Conservation (phyloP, 441 rosid genomes). For the Cnidoscolus chayamansa region DNA sequence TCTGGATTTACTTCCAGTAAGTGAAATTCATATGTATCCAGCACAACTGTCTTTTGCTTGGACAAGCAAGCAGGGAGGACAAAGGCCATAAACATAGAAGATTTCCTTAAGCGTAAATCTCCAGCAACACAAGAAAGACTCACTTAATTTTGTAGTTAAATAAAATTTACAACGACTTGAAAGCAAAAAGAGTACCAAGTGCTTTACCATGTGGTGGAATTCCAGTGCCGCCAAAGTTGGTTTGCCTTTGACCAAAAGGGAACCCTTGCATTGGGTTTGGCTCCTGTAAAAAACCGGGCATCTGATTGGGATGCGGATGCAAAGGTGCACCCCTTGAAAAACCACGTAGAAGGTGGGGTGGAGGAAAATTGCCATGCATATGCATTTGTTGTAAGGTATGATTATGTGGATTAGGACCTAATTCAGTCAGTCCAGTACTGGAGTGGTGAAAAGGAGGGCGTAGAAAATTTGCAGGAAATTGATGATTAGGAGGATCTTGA, state of each 20-base stretch:
- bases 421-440: conserved; percentile 45
- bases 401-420: conserved; percentile 56
- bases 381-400: conserved; percentile 70
- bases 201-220: conserved; percentile 55
- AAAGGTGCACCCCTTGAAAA: conserved; percentile 47
- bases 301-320: conserved; percentile 51
- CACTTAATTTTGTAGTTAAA: not conserved
- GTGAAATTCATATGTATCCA: not conserved
- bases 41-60: not conserved
- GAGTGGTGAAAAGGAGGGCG: conserved; percentile 67
- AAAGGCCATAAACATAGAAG: not conserved
- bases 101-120: not conserved
- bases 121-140: not conserved
- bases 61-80: not conserved
- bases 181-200: conserved; percentile 3
- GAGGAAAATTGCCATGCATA: conserved; percentile 54
- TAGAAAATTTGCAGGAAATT: conserved; percentile 53
- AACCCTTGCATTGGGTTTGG: conserved; percentile 58
- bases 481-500: conserved; percentile 57
- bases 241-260: conserved; percentile 60
- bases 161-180: not conserved
- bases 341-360: conserved; percentile 54
- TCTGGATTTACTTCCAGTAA: not conserved
- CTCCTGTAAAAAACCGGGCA: conserved; percentile 56
- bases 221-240: conserved; percentile 45